Percentiles rank a stretch among this genome's conserved stretches.
Conservation (phyloP, 164 flowering plant genomes). For the Tinospora cordifolia region DNA sequence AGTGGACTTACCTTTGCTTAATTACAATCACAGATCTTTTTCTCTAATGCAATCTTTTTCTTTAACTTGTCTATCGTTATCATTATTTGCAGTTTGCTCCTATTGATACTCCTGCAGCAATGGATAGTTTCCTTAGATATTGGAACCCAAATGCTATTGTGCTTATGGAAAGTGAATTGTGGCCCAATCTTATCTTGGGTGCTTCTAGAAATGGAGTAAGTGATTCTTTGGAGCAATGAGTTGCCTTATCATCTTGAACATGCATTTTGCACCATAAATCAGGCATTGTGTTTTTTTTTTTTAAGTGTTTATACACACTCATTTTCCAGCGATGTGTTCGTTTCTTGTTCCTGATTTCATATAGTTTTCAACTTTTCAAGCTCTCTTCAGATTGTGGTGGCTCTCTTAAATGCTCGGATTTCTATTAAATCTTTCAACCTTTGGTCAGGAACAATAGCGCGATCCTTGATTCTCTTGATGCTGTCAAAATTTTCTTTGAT, state of each 20-base stretch:
- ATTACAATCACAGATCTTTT: too few species aligned
- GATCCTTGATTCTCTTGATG: constrained; percentile 63
- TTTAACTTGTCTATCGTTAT: background rate
- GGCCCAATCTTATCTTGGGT: constrained; percentile 89
- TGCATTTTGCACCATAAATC: too few species aligned
- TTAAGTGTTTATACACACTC: too few species aligned
- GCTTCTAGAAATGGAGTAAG: constrained; percentile 72
- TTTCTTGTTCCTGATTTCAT: constrained; percentile 7
- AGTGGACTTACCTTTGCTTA: too few species aligned
- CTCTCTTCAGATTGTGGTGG: constrained; percentile 54
- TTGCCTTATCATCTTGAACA: too few species aligned
- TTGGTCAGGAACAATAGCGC: constrained; percentile 52
- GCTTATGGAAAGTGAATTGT: constrained; percentile 80
- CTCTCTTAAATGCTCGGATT: constrained; percentile 78
- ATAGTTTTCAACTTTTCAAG: constrained; percentile 10
- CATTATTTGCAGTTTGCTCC: constrained; percentile 70
- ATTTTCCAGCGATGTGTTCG: background rate
- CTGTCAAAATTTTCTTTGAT: constrained; percentile 84
- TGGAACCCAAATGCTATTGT: constrained; percentile 86
- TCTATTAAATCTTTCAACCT: constrained; percentile 57
- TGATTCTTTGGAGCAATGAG: constrained; percentile 11
- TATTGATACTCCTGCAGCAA: constrained; percentile 56
- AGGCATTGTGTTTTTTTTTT: too few species aligned
- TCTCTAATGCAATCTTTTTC: too few species aligned
- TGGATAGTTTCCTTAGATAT: constrained; percentile 62